Evolutionary conservation across 2,329 filamentous ascomycete genomes (phyloP).

Genomic region (Microsporum ferrugineum): DNA sequence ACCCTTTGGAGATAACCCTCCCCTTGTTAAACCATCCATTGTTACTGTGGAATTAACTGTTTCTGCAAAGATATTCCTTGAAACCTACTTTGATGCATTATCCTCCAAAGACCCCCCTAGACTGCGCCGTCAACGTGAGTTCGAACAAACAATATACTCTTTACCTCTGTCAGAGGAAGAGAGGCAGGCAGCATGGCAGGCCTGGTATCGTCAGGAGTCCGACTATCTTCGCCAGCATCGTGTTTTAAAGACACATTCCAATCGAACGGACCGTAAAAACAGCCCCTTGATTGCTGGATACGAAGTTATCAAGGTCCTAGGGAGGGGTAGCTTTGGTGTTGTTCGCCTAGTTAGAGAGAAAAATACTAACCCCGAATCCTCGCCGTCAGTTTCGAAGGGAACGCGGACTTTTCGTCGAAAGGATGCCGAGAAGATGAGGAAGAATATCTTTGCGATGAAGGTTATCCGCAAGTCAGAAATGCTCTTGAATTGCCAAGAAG

Average conservation of each 20-base stretch:
- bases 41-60: constrained; percentile 65
- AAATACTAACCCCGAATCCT: constrained; percentile 7
- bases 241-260: constrained; percentile 53
- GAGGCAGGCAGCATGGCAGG: constrained; percentile 41
- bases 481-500: constrained; percentile 83
- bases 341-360: constrained; percentile 73
- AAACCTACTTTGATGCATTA: constrained; percentile 69
- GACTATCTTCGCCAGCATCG: constrained; percentile 64
- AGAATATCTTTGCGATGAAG: constrained; percentile 85
- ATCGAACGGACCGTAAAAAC: constrained; percentile 32
- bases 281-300: constrained; percentile 54
- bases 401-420: constrained; percentile 13
- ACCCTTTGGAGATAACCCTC: constrained; percentile 10
- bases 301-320: constrained; percentile 68
- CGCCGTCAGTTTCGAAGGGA: constrained; percentile 10
- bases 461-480: constrained; percentile 90
- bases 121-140: constrained; percentile 47
- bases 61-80: constrained; percentile 74
- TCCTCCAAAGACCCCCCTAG: constrained; percentile 48
- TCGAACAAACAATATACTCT: constrained; percentile 53
- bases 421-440: constrained; percentile 22
- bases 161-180: constrained; percentile 47
- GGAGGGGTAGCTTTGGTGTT: constrained; percentile 89
- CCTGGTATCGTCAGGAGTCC: constrained; percentile 57
- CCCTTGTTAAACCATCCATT: constrained; percentile 24